Evolutionary conservation across 116 monocot species (phyloP).

Genomic region (Zostera marina): DNA sequence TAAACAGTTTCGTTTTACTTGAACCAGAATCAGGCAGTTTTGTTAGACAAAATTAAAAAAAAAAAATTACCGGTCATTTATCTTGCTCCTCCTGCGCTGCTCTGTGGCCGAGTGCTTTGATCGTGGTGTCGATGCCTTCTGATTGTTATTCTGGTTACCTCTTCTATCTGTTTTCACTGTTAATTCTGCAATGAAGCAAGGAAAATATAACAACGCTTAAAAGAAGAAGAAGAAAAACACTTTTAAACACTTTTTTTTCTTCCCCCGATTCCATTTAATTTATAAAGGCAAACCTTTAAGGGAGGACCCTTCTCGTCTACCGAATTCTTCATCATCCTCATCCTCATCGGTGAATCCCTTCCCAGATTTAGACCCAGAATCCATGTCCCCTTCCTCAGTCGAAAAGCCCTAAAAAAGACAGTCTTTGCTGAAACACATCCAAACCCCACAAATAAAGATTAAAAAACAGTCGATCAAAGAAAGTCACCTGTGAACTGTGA

Average conservation of each 20-base stretch:
- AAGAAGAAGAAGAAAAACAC: neutral
- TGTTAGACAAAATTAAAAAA: neutral
- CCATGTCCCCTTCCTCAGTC: conserved; percentile 8
- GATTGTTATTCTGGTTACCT: conserved; percentile 18
- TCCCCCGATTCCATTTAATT: too few species aligned
- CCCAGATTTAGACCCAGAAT: conserved; percentile 38
- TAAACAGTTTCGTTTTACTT: too few species aligned
- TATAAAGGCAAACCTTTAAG: conserved; percentile 28
- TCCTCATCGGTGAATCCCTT: conserved; percentile 53
- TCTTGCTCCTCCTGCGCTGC: conserved; percentile 79
- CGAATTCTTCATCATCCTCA: conserved; percentile 39
- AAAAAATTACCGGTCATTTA: conserved; percentile 49
- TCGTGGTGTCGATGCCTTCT: conserved; percentile 43
- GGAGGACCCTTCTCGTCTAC: conserved; percentile 33
- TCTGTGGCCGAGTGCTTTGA: conserved; percentile 87
- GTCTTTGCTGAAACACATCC: too few species aligned
- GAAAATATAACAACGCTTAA: neutral
- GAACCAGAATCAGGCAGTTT: neutral
- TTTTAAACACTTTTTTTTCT: too few species aligned
- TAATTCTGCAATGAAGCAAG: conserved; percentile 16
- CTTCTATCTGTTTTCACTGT: conserved; percentile 32
- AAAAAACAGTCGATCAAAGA: too few species aligned
- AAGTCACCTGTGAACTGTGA: too few species aligned
- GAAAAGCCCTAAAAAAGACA: too few species aligned
- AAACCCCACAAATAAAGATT: too few species aligned